Conservation (phyloP, 2,329 filamentous ascomycete genomes). For the Colletotrichum sojae region DNA sequence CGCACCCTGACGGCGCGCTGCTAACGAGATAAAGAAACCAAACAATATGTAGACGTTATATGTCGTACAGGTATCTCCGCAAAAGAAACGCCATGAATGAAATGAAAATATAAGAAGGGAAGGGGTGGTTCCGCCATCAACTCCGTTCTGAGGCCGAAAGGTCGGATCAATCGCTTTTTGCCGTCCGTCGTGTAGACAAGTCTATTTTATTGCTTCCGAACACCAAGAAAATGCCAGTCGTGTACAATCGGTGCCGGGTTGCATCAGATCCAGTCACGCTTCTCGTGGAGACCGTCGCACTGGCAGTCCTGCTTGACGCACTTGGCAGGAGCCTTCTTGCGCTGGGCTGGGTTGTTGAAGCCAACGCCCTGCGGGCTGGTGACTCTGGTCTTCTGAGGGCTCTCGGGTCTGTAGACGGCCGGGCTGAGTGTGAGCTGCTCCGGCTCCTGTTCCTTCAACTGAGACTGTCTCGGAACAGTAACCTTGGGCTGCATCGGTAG, state of each 20-base stretch:
- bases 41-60: constrained; percentile 40
- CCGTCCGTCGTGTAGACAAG: constrained; percentile 24
- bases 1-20: constrained; percentile 9
- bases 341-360: constrained; percentile 48
- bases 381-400: constrained; percentile 51
- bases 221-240: constrained; percentile 42
- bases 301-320: constrained; percentile 41
- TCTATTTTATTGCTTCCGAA: constrained; percentile 40
- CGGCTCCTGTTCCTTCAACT: constrained; percentile 42
- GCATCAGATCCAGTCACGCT: constrained; percentile 51
- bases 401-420: constrained; percentile 65
- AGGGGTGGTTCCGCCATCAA: constrained; percentile 33
- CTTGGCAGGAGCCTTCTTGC: constrained; percentile 33
- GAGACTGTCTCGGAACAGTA: constrained; percentile 24
- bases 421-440: constrained; percentile 62
- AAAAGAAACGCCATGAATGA: constrained; percentile 39
- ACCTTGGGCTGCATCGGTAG: constrained; percentile 55
- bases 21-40: constrained; percentile 31
- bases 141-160: constrained; percentile 32
- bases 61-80: constrained; percentile 41
- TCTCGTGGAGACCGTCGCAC: constrained; percentile 40
- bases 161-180: constrained; percentile 36
- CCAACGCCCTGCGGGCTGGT: constrained; percentile 61
- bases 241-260: constrained; percentile 26
- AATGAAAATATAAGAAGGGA: constrained; percentile 42